Evolutionary conservation across 2,329 filamentous ascomycete genomes (phyloP).

Genomic region (Verticillium tricorpus): DNA sequence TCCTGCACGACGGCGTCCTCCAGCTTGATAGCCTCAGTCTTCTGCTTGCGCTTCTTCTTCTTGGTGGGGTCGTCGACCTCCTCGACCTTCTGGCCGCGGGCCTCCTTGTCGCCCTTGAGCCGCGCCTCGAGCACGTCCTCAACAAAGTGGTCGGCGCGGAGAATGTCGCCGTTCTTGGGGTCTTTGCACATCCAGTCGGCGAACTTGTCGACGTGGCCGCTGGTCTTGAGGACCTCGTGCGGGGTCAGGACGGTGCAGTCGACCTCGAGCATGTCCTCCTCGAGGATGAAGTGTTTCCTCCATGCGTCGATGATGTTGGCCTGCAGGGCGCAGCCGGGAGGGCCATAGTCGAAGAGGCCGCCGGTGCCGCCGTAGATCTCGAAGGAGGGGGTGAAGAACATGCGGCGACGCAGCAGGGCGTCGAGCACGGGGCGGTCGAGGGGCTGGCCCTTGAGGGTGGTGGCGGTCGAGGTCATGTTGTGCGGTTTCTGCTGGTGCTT

Average conservation of each 20-base stretch:
- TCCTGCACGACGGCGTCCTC: conserved; percentile 82
- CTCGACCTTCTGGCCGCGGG: conserved; percentile 76
- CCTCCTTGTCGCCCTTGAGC: conserved; percentile 87
- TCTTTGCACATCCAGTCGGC: conserved; percentile 99
- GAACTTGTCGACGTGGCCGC: conserved; percentile 96
- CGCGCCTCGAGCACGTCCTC: conserved; percentile 87
- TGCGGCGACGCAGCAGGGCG: conserved; percentile 76
- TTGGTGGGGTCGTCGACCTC: conserved; percentile 68
- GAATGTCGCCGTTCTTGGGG: conserved; percentile 93
- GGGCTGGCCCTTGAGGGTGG: conserved; percentile 83
- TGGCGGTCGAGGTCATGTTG: conserved; percentile 50
- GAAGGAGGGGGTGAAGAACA: conserved; percentile 94
- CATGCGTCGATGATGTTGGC: conserved; percentile 84
- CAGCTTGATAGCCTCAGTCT: conserved; percentile 74
- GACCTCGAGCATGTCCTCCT: conserved; percentile 93
- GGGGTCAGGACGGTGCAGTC: conserved; percentile 94
- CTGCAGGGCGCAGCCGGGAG: conserved; percentile 80
- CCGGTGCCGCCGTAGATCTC: conserved; percentile 90
- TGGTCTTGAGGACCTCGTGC: conserved; percentile 89
- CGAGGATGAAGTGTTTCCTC: conserved; percentile 89
- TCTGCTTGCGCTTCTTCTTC: conserved; percentile 83
- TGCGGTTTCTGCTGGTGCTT: conserved; percentile 4
- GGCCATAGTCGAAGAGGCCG: conserved; percentile 91
- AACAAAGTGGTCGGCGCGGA: conserved; percentile 93
- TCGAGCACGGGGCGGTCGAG: conserved; percentile 81